Base-by-base conservation (phyloP, 371 early-diverging fungal genomes). In the Mortierella sp. region DNA sequence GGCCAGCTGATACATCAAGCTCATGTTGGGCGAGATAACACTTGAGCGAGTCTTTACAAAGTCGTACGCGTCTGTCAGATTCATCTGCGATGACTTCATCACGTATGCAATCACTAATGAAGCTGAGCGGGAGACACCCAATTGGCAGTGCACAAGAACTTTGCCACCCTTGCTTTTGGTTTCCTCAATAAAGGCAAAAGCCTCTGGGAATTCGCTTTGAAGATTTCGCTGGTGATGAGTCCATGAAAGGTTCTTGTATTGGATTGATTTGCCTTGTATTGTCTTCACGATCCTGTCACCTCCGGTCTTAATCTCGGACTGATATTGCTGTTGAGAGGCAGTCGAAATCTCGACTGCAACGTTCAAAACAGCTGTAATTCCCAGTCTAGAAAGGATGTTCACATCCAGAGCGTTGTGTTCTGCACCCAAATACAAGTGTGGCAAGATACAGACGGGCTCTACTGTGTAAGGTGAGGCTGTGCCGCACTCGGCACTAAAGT, bases 71-170 rank as follows among this genome's bases (percentile, higher is more conserved):
- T 90, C 88, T 19, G 85, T 84, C 61, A 93, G 83, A 3, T 86
- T 85, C 81, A 93, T 67, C 1, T 78, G 68, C 58, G 86, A 74
- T 1, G 89, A 84, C 53, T 89, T 88, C 95, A 96, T 96, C 65
- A 95, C 89, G 79, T 95, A 96, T 4, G 96, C 97, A 58, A 96
- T 93, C 40, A 95, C 89, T 45, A 96, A 84, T 0, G 93, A 89
- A 9, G 97, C 97, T 13, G 95, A 95, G 42, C 97, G 86, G 32
- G 96, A 94, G 9, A 96, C 93, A 19, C 97, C 97, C 72, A 93
- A 88, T 76, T 95, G 94, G 83, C 97, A 97, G 69, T 96, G 94
- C 4, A 97, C 93, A 17, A 97, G 85, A 1, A 96, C 90, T 34
- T 89, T 83, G 55, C 86, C 83, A 28, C 89, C 88, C 15, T 84